Percentiles rank a stretch among this genome's conserved stretches.
Evolutionary conservation across 768 basidiomycete species (phyloP).

Genomic region (Podaxis pistillaris): DNA sequence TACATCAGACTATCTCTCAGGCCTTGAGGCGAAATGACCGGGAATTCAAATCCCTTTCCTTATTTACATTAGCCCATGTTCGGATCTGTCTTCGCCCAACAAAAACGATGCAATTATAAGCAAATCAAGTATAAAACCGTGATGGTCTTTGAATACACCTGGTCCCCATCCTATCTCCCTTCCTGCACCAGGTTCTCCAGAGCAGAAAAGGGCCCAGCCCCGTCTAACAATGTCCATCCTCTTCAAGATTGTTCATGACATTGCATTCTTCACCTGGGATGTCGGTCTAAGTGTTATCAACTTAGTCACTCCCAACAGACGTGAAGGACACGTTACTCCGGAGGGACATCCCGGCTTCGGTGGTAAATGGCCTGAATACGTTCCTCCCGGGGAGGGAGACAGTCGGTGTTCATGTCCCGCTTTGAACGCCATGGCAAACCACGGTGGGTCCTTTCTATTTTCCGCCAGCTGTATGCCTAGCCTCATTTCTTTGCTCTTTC

Average conservation of each 20-base stretch:
- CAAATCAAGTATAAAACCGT: no score
- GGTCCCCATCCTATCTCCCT: background rate
- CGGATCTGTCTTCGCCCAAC: no score
- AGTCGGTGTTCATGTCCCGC: slow-evolving; percentile 75
- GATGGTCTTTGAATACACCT: no score
- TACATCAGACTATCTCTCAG: no score
- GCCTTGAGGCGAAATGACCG: no score
- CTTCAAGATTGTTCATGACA: slow-evolving; percentile 10
- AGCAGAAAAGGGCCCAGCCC: background rate
- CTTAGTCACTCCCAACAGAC: slow-evolving; percentile 45
- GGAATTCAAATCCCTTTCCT: no score
- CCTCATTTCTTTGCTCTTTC: background rate
- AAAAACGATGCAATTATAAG: no score
- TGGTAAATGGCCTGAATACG: slow-evolving; percentile 70
- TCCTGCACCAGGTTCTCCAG: background rate
- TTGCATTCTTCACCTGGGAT: slow-evolving; percentile 45
- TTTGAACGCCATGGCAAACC: slow-evolving; percentile 81
- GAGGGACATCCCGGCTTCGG: slow-evolving; percentile 53
- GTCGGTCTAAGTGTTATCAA: slow-evolving; percentile 49
- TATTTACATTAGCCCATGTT: no score
- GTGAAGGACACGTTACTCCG: slow-evolving; percentile 54
- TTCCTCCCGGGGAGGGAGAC: slow-evolving; percentile 56
- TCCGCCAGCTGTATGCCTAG: background rate
- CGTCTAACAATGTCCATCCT: slow-evolving; percentile 5
- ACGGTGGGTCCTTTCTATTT: slow-evolving; percentile 44